Evolutionary conservation across 371 early-diverging fungal genomes (phyloP).

Genomic region (Rhizopus stolonifer): DNA sequence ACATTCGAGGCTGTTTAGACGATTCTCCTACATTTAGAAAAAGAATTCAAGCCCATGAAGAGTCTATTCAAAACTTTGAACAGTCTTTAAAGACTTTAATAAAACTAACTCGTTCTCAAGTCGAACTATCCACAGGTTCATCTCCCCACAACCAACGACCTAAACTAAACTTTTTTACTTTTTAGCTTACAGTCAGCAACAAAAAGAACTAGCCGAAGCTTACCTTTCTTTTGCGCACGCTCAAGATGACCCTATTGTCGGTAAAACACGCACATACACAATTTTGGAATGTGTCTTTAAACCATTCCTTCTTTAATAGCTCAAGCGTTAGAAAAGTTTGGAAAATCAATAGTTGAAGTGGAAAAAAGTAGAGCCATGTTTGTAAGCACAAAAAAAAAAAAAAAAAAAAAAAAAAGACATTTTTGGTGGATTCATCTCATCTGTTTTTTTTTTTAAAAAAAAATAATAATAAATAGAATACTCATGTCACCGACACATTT

Average conservation of each 20-base stretch:
- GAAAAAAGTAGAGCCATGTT: conserved; percentile 64
- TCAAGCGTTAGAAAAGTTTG: conserved; percentile 29
- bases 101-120: conserved; percentile 56
- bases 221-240: conserved; percentile 52
- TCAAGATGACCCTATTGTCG: conserved; percentile 63
- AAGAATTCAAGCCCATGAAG: conserved; percentile 56
- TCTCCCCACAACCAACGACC: too few species aligned
- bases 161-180: too few species aligned
- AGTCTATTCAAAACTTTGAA: conserved; percentile 58
- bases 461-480: conserved; percentile 38
- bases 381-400: conserved; percentile 31
- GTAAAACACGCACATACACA: too few species aligned
- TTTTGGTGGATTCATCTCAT: too few species aligned
- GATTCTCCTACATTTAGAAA: conserved; percentile 62
- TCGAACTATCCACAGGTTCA: conserved; percentile 50
- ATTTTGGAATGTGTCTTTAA: too few species aligned
- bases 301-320: conserved; percentile 27
- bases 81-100: conserved; percentile 49
- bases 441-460: too few species aligned
- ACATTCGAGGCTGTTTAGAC: conserved; percentile 58
- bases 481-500: conserved; percentile 66
- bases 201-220: conserved; percentile 54
- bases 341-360: conserved; percentile 59
- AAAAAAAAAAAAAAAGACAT: too few species aligned
- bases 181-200: conserved; percentile 53